phyloP scores from a whole-genome alignment of 2,329 filamentous ascomycete species.

The Emericellopsis atlantica region DNA sequence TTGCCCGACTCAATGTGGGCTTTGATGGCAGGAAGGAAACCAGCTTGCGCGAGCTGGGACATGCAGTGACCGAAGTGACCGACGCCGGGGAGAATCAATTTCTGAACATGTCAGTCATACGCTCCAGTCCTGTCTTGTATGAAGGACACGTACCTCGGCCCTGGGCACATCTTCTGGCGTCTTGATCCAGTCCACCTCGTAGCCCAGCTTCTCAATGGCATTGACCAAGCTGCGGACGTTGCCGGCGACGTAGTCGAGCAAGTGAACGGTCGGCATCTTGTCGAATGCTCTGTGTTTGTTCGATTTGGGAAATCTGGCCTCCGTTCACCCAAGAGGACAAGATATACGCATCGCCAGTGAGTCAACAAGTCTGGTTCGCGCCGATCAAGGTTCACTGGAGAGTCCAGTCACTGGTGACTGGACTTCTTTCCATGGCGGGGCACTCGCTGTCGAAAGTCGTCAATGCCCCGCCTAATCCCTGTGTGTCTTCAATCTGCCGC shows the following conservation, averaged over 20 bases:
- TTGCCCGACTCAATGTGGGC: slow-evolving; percentile 83
- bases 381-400: no score
- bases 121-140: background rate
- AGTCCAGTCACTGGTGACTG: background rate
- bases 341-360: no score
- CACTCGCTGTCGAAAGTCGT: background rate
- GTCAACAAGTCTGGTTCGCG: no score
- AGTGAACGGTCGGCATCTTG: slow-evolving; percentile 64
- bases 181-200: slow-evolving; percentile 83
- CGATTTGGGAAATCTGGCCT: no score
- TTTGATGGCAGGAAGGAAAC: slow-evolving; percentile 72
- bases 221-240: slow-evolving; percentile 95
- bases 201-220: slow-evolving; percentile 92
- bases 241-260: slow-evolving; percentile 84
- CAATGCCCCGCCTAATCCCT: background rate
- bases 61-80: slow-evolving; percentile 97
- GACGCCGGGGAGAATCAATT: slow-evolving; percentile 89
- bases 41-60: slow-evolving; percentile 66
- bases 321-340: no score
- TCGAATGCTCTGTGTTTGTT: background rate
- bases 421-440: background rate
- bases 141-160: slow-evolving; percentile 55
- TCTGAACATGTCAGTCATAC: slow-evolving; percentile 35
- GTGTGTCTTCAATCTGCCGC: background rate
- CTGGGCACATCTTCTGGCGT: slow-evolving; percentile 71